These are phyloP conservation scores for Darksidea phi DNA, from an alignment of 495 filamentous ascomycete species.

Conservation along the genomic window DNA sequence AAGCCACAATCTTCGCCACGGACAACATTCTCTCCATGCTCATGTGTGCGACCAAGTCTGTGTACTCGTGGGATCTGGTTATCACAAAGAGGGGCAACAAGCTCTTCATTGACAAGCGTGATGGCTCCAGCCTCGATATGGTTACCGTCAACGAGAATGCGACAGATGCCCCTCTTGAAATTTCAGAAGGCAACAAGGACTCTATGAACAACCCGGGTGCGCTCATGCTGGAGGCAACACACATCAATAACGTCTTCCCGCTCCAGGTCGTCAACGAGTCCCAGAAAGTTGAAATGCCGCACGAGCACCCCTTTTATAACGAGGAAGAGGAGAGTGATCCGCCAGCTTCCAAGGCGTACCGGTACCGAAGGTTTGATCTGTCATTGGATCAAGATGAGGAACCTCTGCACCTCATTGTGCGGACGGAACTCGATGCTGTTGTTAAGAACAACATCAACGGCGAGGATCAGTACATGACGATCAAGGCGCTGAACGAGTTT, in stretches of 20 bases:
- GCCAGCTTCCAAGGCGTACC: conserved; percentile 93
- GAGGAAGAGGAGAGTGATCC: conserved; percentile 87
- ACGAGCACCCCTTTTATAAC: conserved; percentile 98
- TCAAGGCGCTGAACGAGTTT: conserved; percentile 98
- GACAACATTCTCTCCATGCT: conserved; percentile 97
- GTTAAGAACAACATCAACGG: conserved; percentile 87
- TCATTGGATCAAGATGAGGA: conserved; percentile 87
- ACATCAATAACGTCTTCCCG: conserved; percentile 99
- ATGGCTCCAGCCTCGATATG: conserved; percentile 88
- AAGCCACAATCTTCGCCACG: conserved; percentile 95
- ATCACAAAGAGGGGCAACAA: conserved; percentile 88
- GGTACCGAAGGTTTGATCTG: conserved; percentile 94
- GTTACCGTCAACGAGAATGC: conserved; percentile 99
- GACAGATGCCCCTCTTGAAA: conserved; percentile 89
- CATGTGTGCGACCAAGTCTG: conserved; percentile 93
- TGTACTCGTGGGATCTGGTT: conserved; percentile 98
- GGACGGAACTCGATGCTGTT: conserved; percentile 93
- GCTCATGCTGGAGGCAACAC: conserved; percentile 92
- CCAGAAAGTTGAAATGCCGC: conserved; percentile 74
- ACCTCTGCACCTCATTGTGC: conserved; percentile 85
- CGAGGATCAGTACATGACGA: conserved; percentile 82
- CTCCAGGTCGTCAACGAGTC: conserved; percentile 88
- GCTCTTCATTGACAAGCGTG: conserved; percentile 97
- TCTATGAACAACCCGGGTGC: conserved; percentile 86
- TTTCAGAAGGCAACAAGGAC: conserved; percentile 90